Percentiles rank a stretch among this genome's conserved stretches.
phyloP scores from a whole-genome alignment of 768 basidiomycete genomes.

The Filobasidium floriforme region DNA sequence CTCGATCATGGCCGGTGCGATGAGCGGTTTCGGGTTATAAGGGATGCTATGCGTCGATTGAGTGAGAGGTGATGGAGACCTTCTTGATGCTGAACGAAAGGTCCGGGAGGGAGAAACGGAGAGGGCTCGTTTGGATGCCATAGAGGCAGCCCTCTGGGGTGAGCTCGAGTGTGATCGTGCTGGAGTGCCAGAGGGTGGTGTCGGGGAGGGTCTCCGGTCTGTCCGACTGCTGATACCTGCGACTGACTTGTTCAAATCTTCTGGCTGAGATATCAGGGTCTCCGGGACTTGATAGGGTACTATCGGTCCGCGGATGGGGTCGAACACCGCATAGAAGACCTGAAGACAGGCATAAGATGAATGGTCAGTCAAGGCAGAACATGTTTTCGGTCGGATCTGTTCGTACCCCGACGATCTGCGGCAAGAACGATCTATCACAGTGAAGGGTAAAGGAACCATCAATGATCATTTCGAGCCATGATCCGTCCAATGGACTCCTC shows the following conservation, averaged over 20 bases:
- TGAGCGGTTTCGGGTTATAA: neutral
- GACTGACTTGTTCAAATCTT: neutral
- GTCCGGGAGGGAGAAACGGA: slow-evolving; percentile 6
- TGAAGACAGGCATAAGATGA: slow-evolving; percentile 6
- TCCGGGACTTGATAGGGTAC: slow-evolving; percentile 92
- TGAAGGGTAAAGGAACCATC: neutral
- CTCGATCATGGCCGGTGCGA: slow-evolving; percentile 58
- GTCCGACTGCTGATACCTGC: neutral
- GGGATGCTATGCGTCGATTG: slow-evolving; percentile 26
- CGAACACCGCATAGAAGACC: slow-evolving; percentile 88
- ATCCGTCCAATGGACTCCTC: neutral
- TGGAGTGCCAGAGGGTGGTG: neutral
- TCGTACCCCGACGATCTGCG: slow-evolving; percentile 44
- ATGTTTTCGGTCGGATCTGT: too few species aligned
- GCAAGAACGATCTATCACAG: slow-evolving; percentile 40
- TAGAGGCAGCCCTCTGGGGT: slow-evolving; percentile 7
- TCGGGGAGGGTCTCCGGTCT: neutral
- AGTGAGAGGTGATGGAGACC: slow-evolving; percentile 18
- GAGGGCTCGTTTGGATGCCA: slow-evolving; percentile 9
- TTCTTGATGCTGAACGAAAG: slow-evolving; percentile 10
- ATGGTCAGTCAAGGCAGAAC: slow-evolving; percentile 1
- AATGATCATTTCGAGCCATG: neutral
- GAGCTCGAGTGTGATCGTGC: neutral
- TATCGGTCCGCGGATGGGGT: slow-evolving; percentile 73
- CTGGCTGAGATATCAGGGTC: slow-evolving; percentile 58